A percentile compares a stretch with the other conserved stretches of the same genome.
Evolutionary conservation across 805 yeast species (phyloP).

Genomic region (Cyberlindnera maclurae): DNA sequence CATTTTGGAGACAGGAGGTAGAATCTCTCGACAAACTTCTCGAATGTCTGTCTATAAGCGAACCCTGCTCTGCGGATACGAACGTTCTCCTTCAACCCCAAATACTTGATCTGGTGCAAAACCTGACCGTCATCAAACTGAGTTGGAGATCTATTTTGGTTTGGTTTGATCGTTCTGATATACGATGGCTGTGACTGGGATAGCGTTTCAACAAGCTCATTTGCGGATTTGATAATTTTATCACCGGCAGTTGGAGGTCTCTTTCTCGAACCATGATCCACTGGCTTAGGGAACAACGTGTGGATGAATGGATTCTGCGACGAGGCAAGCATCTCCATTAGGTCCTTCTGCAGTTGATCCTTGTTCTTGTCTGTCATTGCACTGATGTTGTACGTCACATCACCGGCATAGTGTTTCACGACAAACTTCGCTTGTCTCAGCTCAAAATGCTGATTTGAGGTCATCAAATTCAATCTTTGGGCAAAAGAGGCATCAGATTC

Average conservation of each 20-base stretch:
- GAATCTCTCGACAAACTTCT: constrained; percentile 91
- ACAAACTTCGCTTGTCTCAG: constrained; percentile 81
- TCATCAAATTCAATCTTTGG: constrained; percentile 80
- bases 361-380: constrained; percentile 96
- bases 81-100: constrained; percentile 95
- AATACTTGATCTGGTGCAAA: constrained; percentile 88
- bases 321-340: constrained; percentile 69
- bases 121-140: constrained; percentile 89
- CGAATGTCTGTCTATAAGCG: constrained; percentile 95
- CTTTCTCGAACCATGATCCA: constrained; percentile 62
- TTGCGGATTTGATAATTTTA: constrained; percentile 88
- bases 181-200: constrained; percentile 92
- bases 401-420: constrained; percentile 97
- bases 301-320: constrained; percentile 60
- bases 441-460: constrained; percentile 81
- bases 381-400: constrained; percentile 83
- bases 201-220: constrained; percentile 79
- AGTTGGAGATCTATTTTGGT: constrained; percentile 82
- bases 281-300: constrained; percentile 53
- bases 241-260: constrained; percentile 97
- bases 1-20: constrained; percentile 81
- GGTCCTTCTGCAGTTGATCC: constrained; percentile 85
- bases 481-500: constrained; percentile 97
- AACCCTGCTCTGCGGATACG: constrained; percentile 98
- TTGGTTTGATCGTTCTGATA: constrained; percentile 96